Evolutionary conservation across 495 filamentous ascomycete genomes (phyloP).

Genomic region (Cenococcum geophilum): DNA sequence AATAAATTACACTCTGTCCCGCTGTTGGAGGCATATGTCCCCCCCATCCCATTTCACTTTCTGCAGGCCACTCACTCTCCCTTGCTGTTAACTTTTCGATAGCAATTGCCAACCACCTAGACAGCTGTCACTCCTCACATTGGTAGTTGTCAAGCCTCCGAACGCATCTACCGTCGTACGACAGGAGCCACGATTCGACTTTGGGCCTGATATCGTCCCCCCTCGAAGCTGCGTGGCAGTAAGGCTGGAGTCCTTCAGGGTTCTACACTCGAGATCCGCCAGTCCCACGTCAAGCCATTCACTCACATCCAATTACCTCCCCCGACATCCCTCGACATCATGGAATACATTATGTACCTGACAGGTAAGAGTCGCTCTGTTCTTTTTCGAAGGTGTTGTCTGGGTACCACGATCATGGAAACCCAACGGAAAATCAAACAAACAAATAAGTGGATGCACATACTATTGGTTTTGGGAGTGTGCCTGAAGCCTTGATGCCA

Average conservation of each 20-base stretch:
- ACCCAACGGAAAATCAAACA: slow-evolving; percentile 1
- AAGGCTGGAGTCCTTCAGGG: slow-evolving; percentile 19
- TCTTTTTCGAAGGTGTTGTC: slow-evolving; percentile 6
- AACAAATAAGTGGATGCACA: not conserved
- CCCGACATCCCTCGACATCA: slow-evolving; percentile 30
- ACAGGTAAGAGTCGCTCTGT: slow-evolving; percentile 48
- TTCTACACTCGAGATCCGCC: slow-evolving; percentile 13
- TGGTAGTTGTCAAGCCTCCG: slow-evolving; percentile 32
- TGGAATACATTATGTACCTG: slow-evolving; percentile 67
- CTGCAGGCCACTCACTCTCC: slow-evolving; percentile 33
- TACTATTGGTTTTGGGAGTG: not conserved
- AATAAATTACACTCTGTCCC: slow-evolving; percentile 33
- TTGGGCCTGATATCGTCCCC: slow-evolving; percentile 24
- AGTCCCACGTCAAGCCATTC: slow-evolving; percentile 16
- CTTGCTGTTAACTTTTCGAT: slow-evolving; percentile 30
- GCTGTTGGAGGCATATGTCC: slow-evolving; percentile 25
- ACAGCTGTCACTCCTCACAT: slow-evolving; percentile 31
- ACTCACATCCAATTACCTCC: slow-evolving; percentile 16
- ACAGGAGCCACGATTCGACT: slow-evolving; percentile 30
- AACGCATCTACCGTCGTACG: slow-evolving; percentile 29
- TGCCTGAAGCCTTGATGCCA: not conserved
- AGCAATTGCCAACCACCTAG: slow-evolving; percentile 20
- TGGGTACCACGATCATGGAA: slow-evolving; percentile 14
- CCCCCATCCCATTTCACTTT: slow-evolving; percentile 28
- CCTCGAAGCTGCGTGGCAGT: slow-evolving; percentile 25